These are phyloP conservation scores for Nepenthes gracilis DNA, from an alignment of 148 eudicot species.

Conservation along the genomic window DNA sequence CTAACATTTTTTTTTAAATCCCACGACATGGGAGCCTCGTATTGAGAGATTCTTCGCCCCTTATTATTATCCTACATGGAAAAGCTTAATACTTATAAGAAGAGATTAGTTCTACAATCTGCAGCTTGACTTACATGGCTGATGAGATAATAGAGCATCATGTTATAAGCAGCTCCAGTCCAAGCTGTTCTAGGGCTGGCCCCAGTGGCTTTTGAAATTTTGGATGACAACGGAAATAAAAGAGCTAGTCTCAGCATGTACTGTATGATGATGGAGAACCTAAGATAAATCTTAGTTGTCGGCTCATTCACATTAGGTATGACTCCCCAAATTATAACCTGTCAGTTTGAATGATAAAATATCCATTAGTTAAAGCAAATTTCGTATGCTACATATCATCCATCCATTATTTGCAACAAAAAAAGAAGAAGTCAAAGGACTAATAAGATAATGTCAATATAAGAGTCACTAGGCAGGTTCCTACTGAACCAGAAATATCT, in stretches of 20 bases:
- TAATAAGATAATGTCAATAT: no score
- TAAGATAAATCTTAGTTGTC: constrained; percentile 25
- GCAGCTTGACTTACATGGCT: constrained; percentile 37
- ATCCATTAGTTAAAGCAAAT: background rate
- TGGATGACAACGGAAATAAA: constrained; percentile 36
- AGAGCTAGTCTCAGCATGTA: constrained; percentile 37
- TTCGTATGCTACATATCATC: no score
- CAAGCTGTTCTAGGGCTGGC: constrained; percentile 47
- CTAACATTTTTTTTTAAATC: no score
- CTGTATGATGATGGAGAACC: constrained; percentile 35
- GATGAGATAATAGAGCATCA: constrained; percentile 45
- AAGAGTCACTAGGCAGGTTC: no score
- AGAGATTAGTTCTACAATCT: no score
- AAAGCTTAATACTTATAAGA: no score
- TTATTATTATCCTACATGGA: no score
- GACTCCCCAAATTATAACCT: constrained; percentile 36
- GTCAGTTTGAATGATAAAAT: background rate
- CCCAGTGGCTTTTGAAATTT: constrained; percentile 47
- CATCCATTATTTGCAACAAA: no score
- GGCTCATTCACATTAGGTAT: constrained; percentile 28
- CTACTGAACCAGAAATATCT: no score
- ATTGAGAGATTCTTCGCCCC: no score
- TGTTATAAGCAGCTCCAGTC: constrained; percentile 58
- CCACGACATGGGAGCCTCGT: no score
- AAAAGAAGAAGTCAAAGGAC: no score